Evolutionary conservation across 2,329 filamentous ascomycete genomes (phyloP), one percentile per base, ranked within the genome.

Genomic region (Epichloe gansuensis): DNA sequence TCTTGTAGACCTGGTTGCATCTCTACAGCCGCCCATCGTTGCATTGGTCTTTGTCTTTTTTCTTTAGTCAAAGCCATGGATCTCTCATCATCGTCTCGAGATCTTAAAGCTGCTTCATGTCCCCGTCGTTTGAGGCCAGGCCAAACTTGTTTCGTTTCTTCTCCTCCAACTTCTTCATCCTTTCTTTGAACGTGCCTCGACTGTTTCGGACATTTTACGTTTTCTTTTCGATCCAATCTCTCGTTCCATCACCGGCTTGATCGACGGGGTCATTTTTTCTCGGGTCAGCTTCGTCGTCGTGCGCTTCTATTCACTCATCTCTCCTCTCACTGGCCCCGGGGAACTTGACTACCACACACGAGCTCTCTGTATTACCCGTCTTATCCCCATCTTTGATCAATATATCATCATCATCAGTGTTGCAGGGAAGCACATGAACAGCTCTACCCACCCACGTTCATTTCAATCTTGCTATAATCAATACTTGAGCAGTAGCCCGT

Each of bases 401-500:
- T 61, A 56, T 59, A 54, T 50, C 21, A 9, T 42, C n/a, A 34
- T 27, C 13, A 45, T 17, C 8, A 21, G 46, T 49, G 46, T 46
- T 46, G 21, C 40, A 38, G 41, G 46, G n/a, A 49, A 52, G 51
- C 51, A 46, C 41, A 49, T 45, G 34, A 7, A 15, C 35, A 40
- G 17, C 23, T 36, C 3, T 25, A 13, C 15, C 17, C 5, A 43
- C 23, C 31, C 5, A 43, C 31, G 23, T 55, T 62, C 64, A 59
- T 56, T 61, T 63, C 63, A 54, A 55, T 58, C 56, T 57, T 57
- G 57, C 56, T 54, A 53, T 59, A 55, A 47, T 51, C 50, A 53
- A 52, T 54, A 57, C 47, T 56, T 47, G 45, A 48, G 41, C 52
- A 58, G 51, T 23, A n/a, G 48, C 17, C 11, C 41, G 27, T 5